Percentiles rank a stretch among this genome's conserved stretches.
phyloP scores from a whole-genome alignment of 139 green algal genomes.

The Cymbomonas tetramitiformis region DNA sequence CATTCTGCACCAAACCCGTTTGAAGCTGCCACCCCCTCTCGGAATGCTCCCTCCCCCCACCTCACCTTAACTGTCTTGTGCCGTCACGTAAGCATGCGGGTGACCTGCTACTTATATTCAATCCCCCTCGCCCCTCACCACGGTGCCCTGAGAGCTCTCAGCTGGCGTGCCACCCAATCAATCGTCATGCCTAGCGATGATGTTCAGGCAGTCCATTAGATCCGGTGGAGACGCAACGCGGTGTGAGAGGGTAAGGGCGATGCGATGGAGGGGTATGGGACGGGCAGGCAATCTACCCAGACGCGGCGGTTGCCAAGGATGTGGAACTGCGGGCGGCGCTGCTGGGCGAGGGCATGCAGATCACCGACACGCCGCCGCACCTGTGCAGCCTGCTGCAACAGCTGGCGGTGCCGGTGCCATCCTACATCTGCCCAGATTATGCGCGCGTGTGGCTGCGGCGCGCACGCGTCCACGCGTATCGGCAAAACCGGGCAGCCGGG shows the following conservation, averaged over 20 bases:
- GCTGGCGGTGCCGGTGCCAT: not conserved
- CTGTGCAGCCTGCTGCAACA: conserved; percentile 5
- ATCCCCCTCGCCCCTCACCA: no score
- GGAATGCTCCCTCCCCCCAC: no score
- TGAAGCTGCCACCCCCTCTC: no score
- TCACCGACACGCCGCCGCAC: not conserved
- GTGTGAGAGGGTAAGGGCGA: not conserved
- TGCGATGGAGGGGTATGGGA: conserved; percentile 34
- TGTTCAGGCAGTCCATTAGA: no score
- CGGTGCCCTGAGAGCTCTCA: no score
- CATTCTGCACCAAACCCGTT: no score
- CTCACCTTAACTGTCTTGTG: no score
- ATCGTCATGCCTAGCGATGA: no score
- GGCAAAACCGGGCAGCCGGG: not conserved
- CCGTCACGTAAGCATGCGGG: no score
- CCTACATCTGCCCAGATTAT: conserved; percentile 2
- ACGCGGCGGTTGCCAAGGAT: conserved; percentile 8
- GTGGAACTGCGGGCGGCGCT: conserved; percentile 13
- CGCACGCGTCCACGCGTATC: not conserved
- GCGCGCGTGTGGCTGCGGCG: not conserved
- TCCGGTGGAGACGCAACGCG: not conserved
- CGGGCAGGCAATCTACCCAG: conserved; percentile 12
- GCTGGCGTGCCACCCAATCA: no score
- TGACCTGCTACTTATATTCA: no score
- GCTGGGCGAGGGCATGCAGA: conserved; percentile 13